Conservation (phyloP, 495 filamentous ascomycete genomes). For the Poronia punctata region DNA sequence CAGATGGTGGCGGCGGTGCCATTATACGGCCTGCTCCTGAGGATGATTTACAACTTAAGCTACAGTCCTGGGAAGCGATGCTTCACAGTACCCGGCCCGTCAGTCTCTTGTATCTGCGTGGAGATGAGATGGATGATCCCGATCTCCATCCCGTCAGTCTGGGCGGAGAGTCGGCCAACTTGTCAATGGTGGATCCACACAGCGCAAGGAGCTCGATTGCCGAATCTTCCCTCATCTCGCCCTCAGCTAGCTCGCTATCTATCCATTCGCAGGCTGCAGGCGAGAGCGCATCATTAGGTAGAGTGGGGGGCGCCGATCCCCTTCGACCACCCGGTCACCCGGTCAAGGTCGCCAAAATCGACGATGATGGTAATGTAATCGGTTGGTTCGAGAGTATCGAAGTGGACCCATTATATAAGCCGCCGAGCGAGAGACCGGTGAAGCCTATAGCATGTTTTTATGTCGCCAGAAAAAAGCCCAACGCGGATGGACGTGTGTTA, state of each 20-base stretch:
- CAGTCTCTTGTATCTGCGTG: constrained; percentile 77
- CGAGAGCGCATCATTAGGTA: constrained; percentile 28
- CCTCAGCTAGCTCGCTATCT: constrained; percentile 59
- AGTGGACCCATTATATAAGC: constrained; percentile 77
- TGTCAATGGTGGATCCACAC: constrained; percentile 50
- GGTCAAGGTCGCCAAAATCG: constrained; percentile 37
- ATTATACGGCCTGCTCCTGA: constrained; percentile 57
- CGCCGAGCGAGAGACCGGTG: constrained; percentile 61
- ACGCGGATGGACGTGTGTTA: constrained; percentile 51
- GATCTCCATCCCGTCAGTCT: constrained; percentile 78
- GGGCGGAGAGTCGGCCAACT: constrained; percentile 56
- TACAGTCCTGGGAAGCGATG: constrained; percentile 86
- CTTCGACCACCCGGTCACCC: constrained; percentile 43
- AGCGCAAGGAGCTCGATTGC: constrained; percentile 48
- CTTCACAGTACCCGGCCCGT: constrained; percentile 84
- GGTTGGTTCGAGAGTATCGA: constrained; percentile 90
- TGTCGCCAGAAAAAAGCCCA: constrained; percentile 52
- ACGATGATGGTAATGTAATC: constrained; percentile 50
- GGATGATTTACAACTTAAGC: constrained; percentile 82
- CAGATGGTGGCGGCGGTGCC: constrained; percentile 32
- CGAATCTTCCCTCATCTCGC: constrained; percentile 61
- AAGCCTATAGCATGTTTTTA: constrained; percentile 88
- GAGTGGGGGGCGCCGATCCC: constrained; percentile 28
- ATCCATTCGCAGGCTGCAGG: constrained; percentile 46
- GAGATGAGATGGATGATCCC: constrained; percentile 80